Evolutionary conservation across 1,139 yeast genomes (phyloP).

Genomic region (Yamadazyma atmosphaerica): DNA sequence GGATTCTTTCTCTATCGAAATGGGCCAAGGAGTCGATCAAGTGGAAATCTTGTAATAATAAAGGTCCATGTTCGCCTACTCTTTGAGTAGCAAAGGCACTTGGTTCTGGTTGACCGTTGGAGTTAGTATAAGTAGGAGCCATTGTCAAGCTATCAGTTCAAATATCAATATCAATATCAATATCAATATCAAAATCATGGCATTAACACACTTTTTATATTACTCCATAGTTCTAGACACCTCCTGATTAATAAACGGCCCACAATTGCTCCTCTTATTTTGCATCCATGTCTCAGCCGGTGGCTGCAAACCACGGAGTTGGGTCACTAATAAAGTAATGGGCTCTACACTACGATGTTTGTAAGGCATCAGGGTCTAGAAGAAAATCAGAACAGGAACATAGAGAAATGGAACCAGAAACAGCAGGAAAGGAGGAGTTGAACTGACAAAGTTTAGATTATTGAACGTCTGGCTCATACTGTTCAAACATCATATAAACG

Average conservation of each 20-base stretch:
- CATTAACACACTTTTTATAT: neutral
- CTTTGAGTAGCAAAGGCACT: slow-evolving; percentile 66
- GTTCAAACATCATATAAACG: too few species aligned
- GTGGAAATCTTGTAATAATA: slow-evolving; percentile 70
- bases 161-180: neutral
- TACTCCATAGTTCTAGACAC: neutral
- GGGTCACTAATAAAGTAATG: too few species aligned
- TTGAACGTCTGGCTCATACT: neutral
- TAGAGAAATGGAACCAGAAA: too few species aligned
- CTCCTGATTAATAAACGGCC: too few species aligned
- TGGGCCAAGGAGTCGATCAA: slow-evolving; percentile 70
- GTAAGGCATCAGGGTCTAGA: too few species aligned
- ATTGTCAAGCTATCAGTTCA: slow-evolving; percentile 2
- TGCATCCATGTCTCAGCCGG: neutral
- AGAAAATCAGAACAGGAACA: too few species aligned
- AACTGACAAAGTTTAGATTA: neutral
- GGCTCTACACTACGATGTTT: too few species aligned
- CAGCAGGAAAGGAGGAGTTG: too few species aligned
- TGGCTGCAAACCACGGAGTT: neutral
- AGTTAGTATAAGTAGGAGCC: slow-evolving; percentile 49
- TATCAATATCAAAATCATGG: neutral
- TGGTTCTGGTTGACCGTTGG: slow-evolving; percentile 65
- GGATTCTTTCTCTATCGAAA: slow-evolving; percentile 78
- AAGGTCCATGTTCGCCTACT: slow-evolving; percentile 66
- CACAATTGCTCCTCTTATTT: neutral